A percentile compares a stretch with the other conserved stretches of the same genome.
These are phyloP conservation scores for Cordyceps cateniannulata DNA, from an alignment of 2,329 filamentous ascomycete genomes.

Conservation along the genomic window DNA sequence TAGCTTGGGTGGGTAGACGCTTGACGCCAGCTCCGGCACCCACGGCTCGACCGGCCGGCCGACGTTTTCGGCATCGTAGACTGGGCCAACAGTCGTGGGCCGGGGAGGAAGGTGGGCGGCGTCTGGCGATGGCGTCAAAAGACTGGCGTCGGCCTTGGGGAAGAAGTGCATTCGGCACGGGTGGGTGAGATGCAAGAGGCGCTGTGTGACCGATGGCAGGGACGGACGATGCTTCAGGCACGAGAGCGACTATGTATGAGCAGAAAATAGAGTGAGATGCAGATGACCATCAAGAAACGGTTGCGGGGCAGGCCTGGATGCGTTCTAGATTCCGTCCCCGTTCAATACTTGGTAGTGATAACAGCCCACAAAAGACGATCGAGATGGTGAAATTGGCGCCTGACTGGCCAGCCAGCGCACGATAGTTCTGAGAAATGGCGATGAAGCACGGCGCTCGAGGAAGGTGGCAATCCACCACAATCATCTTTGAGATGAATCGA, in stretches of 20 bases:
- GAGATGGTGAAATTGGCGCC: too few species aligned
- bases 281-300: not conserved
- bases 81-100: not conserved
- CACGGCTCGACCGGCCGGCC: not conserved
- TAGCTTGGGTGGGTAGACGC: not conserved
- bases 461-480: too few species aligned
- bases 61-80: not conserved
- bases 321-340: too few species aligned
- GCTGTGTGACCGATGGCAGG: not conserved
- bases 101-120: not conserved
- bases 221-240: not conserved
- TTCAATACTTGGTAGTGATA: too few species aligned
- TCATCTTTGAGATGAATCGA: too few species aligned
- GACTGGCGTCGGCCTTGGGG: conserved; percentile 20
- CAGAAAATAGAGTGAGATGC: not conserved
- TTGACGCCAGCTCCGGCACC: not conserved
- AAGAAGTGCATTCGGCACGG: conserved; percentile 17
- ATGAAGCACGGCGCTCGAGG: too few species aligned
- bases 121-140: conserved; percentile 18
- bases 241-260: too few species aligned
- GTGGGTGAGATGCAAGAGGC: not conserved
- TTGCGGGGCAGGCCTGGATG: not conserved
- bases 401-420: too few species aligned
- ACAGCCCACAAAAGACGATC: too few species aligned
- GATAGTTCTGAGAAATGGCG: too few species aligned